These are phyloP conservation scores for Phytophthora sp. DNA, from an alignment of 352 stramenopile species.

Conservation along the genomic window DNA sequence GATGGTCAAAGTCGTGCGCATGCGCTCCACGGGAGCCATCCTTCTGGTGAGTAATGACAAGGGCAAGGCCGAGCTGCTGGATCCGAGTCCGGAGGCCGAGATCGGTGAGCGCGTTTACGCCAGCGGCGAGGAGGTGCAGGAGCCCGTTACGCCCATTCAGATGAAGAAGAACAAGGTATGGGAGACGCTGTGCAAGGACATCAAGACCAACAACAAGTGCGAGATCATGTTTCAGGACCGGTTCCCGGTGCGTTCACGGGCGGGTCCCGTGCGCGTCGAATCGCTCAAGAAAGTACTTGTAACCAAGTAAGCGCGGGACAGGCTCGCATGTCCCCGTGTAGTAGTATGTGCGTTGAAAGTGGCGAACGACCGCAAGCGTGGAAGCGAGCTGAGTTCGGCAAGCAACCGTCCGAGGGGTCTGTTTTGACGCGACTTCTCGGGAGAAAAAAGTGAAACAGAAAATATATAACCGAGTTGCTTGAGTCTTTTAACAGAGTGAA, in stretches of 20 bases:
- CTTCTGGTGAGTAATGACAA: slow-evolving; percentile 54
- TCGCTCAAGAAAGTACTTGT: slow-evolving; percentile 62
- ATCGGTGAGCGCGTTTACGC: slow-evolving; percentile 78
- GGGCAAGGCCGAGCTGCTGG: slow-evolving; percentile 73
- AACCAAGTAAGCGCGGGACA: slow-evolving; percentile 48
- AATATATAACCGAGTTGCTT: too few species aligned
- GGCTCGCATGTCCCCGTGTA: too few species aligned
- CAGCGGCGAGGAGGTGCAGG: slow-evolving; percentile 67
- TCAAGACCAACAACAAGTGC: slow-evolving; percentile 81
- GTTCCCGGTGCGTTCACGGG: slow-evolving; percentile 60
- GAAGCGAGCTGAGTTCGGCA: too few species aligned
- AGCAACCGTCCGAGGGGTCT: too few species aligned
- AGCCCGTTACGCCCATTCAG: slow-evolving; percentile 78
- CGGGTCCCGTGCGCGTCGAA: slow-evolving; percentile 62
- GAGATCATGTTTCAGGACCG: slow-evolving; percentile 76
- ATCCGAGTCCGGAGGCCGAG: slow-evolving; percentile 64
- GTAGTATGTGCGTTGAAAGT: too few species aligned
- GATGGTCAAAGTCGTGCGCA: slow-evolving; percentile 71
- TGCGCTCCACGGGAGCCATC: slow-evolving; percentile 71
- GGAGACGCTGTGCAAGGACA: slow-evolving; percentile 74
- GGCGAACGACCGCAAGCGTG: too few species aligned
- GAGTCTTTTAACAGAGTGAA: too few species aligned
- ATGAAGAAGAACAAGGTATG: slow-evolving; percentile 90
- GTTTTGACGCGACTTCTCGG: too few species aligned
- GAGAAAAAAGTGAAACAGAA: too few species aligned